Evolutionary conservation across 108 stramenopile species (phyloP), one percentile per base, ranked within the genome.

Genomic region (Schizochytrium sp.): DNA sequence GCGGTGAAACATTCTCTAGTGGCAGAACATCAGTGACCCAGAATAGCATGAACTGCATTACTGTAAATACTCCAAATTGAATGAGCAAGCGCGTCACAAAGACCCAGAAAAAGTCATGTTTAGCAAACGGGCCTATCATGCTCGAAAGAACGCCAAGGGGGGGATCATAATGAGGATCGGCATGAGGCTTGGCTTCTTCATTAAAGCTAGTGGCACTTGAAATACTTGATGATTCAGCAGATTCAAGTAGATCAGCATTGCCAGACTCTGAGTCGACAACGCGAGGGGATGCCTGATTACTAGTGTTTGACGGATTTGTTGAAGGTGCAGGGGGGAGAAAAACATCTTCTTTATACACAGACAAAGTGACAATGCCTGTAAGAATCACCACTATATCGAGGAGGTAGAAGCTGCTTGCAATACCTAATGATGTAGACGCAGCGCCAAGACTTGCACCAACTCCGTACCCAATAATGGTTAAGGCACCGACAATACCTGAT

Each of bases 11-110:
- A 10, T 53, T 53, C 8, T 49, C 50, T 10, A 83, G 38, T 10
- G 76, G 76, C 13, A 83, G 76, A n/a, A 40, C 76, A 28, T 83
- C 76, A 2, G 38, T 55, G 17, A 83, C 76, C 76, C 76, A 83
- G 55, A 83, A 83, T 47, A 83, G 76, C 76, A 83, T 49, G 76
- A 83, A 83, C 40, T 83, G 50, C 8, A 55, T 49, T 8, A 83
- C 10, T 19, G 76, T 83, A 28, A 55, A 83, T 47, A 83, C 53
- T 5, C 76, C 76, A 42, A 83, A 83, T 1, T 83, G 76, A 8
- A 83, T 40, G 15, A 83, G 76, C 7, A 83, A 53, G 13, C 76
- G 76, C 76, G 76, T 83, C 5, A 83, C 28, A 55, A 83, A 83
- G 13, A 83, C 76, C 76, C 76, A 83, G 28, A 49, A 10, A 40